Evolutionary conservation across 148 eudicot species (phyloP), one percentile per base, ranked within the genome.

Genomic region (Diospyros lotus): DNA sequence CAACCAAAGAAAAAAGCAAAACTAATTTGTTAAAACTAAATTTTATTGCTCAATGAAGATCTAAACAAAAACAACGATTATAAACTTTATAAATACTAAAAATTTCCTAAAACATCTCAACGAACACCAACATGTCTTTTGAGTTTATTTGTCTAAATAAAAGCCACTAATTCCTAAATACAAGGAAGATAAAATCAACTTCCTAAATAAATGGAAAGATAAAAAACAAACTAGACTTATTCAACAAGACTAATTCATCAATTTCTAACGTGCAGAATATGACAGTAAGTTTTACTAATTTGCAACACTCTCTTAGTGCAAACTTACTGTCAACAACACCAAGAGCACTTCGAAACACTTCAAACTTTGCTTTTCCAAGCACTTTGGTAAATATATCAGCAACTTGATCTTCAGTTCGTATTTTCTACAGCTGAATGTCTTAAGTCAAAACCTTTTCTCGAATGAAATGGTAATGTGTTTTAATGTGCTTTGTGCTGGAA

Each of bases 341-440:
- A 28, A 28, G 28, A 28, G 28, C 0, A 28, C 28, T 28, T 28
- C 28, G 28, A 28, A 6, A 50, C 70, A 44, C 41, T 69, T 69
- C 59, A 51, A 69, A 69, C 39, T 69, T 69, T 50, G 73, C 73
- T 51, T 69, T 69, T 41, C 38, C 56, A 69, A 69, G 73, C 9
- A 59, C 56, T 45, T 52, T 69, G 28, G 28, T 28, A 28, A 28
- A 28, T 28, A 28, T 28, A 28, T 28, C 28, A 28, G 0, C 28
- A 28, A 54, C 60, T 69, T 69, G 73, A 13, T 69, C 41, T 69
- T 69, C 58, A 28, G 60, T 50, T 50, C 58, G 56, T 53, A 48
- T 40, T 69, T 69, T 69, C 2, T 69, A 52, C 51, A 66, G 14
- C 51, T 66, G 1, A 66, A 44, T 66, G 2, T 66, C 69, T 0